Base-by-base conservation (phyloP, 331 rosid genomes). In the Malus hybrid region DNA sequence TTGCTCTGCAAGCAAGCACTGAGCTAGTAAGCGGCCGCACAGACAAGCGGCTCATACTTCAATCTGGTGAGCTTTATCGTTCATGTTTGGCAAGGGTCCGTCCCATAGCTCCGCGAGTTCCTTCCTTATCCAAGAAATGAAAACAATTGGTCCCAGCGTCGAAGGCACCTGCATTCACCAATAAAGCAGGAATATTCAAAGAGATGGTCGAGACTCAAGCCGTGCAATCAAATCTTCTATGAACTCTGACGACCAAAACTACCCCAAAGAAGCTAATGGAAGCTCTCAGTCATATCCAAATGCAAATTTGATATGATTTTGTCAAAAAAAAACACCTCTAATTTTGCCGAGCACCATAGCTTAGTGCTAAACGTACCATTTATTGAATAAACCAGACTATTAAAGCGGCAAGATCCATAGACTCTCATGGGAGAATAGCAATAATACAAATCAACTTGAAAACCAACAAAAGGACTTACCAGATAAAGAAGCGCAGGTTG, bases 61-160 rank as follows among this genome's bases (percentile, higher is more conserved):
- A 71, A 87, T 77, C 81, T 88, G 89, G 63, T 81, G 92, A 76
- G 87, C 87, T 80, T 92, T 92, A 56, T 90, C 97, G 6, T 75
- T 85, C 72, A 73, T 24, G 83, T 42, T 88, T 28, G 82, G 90
- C 73, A 78, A 56, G 61, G 80, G 83, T 65, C 97, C 97, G 81
- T 95, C 97, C 97, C 99, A 95, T 70, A 95, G 78, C 83, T 95
- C 99, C 42, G 71, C 74, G 33, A 95, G 84, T 74, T 92, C 99
- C 84, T 88, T 89, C 81, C 91, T 85, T 32, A 87, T 72, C 97
- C 97, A 92, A 53, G 97, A 90, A 33, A 83, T 76, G 56, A 82
- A 77, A 30, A 95, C 20, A 44, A 95, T 92, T 29, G 97, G 99
- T 70, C 99, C 97, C 78, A 95, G 72, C 28, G 99, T 95, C 15